Percentiles rank a stretch among this genome's conserved stretches.
Conservation (phyloP, 2,329 filamentous ascomycete species). For the Knoxdaviesia capensis region DNA sequence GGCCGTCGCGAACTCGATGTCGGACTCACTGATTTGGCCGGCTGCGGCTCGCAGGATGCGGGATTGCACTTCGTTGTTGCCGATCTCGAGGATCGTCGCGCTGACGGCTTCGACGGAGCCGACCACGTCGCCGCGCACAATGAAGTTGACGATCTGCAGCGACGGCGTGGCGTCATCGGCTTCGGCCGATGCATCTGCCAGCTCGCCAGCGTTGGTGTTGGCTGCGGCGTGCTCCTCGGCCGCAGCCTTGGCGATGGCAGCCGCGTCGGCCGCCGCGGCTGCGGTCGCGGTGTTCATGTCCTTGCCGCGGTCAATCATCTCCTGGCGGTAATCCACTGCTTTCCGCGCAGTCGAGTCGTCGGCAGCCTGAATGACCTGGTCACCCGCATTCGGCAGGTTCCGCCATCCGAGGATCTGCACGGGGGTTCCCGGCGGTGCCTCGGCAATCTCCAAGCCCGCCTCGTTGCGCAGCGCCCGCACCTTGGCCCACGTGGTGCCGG, state of each 20-base stretch:
- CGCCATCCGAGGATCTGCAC: conserved; percentile 93
- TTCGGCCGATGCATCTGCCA: conserved; percentile 17
- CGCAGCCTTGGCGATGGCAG: conserved; percentile 14
- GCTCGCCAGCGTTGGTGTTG: conserved; percentile 7
- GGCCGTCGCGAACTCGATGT: conserved; percentile 69
- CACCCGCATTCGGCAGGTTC: conserved; percentile 61
- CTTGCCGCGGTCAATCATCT: conserved; percentile 54
- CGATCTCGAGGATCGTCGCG: conserved; percentile 55
- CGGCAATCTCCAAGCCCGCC: conserved; percentile 47
- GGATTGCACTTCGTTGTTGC: conserved; percentile 66
- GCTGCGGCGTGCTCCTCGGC: conserved; percentile 8
- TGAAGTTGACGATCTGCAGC: conserved; percentile 48
- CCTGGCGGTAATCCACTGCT: conserved; percentile 57
- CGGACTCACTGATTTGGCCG: conserved; percentile 64
- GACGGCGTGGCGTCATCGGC: conserved; percentile 16
- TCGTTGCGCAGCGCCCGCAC: conserved; percentile 76
- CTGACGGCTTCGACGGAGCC: conserved; percentile 85
- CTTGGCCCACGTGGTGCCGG: conserved; percentile 71
- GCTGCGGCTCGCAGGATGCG: conserved; percentile 59
- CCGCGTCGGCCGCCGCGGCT: conserved; percentile 19
- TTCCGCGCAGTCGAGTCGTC: conserved; percentile 60
- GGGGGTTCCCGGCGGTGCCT: conserved; percentile 72
- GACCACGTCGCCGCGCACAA: conserved; percentile 81
- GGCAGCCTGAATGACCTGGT: conserved; percentile 66
- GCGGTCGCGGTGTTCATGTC: conserved; percentile 64